Evolutionary conservation across 2,329 filamentous ascomycete genomes (phyloP), one percentile per base, ranked within the genome.

Genomic region (Ceratocystis huliohia): DNA sequence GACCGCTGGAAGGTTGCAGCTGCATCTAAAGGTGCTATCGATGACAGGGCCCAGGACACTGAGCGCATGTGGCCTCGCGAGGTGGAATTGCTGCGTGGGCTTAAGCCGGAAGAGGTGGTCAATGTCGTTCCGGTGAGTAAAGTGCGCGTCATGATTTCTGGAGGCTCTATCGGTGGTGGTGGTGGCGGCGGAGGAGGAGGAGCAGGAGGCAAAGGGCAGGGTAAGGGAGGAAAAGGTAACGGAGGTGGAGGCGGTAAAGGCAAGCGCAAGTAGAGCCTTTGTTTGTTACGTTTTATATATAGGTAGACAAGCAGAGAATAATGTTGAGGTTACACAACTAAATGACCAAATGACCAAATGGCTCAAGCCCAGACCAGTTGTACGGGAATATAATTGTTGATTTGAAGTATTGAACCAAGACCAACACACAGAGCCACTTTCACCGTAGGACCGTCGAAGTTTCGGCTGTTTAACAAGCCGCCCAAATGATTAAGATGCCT

Each of bases 1-100:
- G 85, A 87, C 62, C 82, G 83, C 68, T 96, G 93, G 92, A 82
- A 87, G 70, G 75, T 80, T 22, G 90, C 85, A 63, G 83, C 85
- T 5, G 74, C 73, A 7, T 81, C 78, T 73, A 85, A 82, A 72
- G 80, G 80, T 5, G 81, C 81, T 28, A 73, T 88, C 0, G 86
- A 89, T 72, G 84, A 87, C 73, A 76, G 77, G 67, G 78, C 79
- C 46, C 75, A 77, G 65, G 87, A 88, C 72, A 80, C 79, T 10
- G 91, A 96, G 78, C 84, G 82, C 72, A 89, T 96, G 75, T 94
- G 91, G 85, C 89, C 89, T 0, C 79, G 86, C 17, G 94, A 97
- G 75, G 83, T 88, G n/a, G 92, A 96, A 74, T 77, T 96, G 45
- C 82, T 97, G 69, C 88, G 88, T 76, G 84, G 79, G 0, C 85